phyloP scores from a whole-genome alignment of 805 yeast genomes.

The Myxozyma mucilagina region DNA sequence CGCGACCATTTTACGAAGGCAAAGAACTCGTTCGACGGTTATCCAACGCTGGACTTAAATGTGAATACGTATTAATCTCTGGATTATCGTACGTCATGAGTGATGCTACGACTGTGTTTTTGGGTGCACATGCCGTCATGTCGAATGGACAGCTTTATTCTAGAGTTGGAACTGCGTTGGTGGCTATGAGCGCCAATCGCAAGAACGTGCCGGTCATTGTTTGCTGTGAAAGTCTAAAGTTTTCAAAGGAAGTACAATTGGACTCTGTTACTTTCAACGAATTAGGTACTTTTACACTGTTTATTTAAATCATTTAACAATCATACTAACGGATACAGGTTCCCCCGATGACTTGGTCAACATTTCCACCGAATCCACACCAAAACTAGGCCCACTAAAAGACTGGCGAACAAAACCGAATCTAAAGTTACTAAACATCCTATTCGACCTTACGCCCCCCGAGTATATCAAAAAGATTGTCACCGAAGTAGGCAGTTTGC shows the following conservation, averaged over 20 bases:
- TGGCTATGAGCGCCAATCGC: slow-evolving; percentile 86
- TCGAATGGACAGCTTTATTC: slow-evolving; percentile 92
- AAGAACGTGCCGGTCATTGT: slow-evolving; percentile 92
- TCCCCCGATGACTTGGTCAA: slow-evolving; percentile 39
- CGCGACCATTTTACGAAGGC: slow-evolving; percentile 94
- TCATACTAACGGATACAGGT: slow-evolving; percentile 15
- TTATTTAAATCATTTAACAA: not conserved
- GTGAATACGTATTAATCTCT: slow-evolving; percentile 76
- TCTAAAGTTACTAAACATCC: slow-evolving; percentile 74
- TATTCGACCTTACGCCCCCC: slow-evolving; percentile 94
- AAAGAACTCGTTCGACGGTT: slow-evolving; percentile 68
- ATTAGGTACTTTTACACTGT: slow-evolving; percentile 42
- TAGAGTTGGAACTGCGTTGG: slow-evolving; percentile 90
- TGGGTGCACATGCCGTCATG: slow-evolving; percentile 96
- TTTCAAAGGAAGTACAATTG: slow-evolving; percentile 90
- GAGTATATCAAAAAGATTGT: slow-evolving; percentile 90
- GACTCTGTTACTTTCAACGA: slow-evolving; percentile 96
- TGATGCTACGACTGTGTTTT: slow-evolving; percentile 84
- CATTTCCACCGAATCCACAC: slow-evolving; percentile 34
- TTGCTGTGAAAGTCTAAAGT: slow-evolving; percentile 92
- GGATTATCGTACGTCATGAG: slow-evolving; percentile 78
- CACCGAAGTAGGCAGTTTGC: slow-evolving; percentile 93
- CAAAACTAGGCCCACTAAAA: slow-evolving; percentile 28
- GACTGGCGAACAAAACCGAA: slow-evolving; percentile 38
- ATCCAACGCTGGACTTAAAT: slow-evolving; percentile 62